A percentile compares a stretch with the other conserved stretches of the same genome.
Evolutionary conservation across 2,329 filamentous ascomycete species (phyloP).

Genomic region (Aureobasidium sp.): DNA sequence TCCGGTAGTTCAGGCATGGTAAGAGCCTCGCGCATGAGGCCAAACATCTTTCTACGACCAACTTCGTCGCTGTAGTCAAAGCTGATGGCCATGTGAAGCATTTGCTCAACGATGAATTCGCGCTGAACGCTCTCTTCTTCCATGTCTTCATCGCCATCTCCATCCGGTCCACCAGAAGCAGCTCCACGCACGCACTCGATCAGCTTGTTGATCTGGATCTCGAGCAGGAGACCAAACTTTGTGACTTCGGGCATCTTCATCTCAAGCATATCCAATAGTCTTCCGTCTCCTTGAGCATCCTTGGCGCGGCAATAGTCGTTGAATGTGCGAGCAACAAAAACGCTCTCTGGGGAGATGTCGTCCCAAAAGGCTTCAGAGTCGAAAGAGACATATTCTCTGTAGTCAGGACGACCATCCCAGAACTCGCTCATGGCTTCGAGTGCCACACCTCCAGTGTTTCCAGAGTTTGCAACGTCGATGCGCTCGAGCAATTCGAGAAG

Average conservation of each 20-base stretch:
- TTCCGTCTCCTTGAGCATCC: conserved; percentile 45
- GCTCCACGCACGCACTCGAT: conserved; percentile 54
- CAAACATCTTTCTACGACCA: conserved; percentile 91
- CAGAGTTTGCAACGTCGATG: conserved; percentile 86
- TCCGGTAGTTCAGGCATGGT: conserved; percentile 84
- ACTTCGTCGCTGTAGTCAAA: conserved; percentile 98
- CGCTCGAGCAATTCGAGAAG: conserved; percentile 85
- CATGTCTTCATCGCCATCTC: conserved; percentile 52
- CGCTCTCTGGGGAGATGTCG: conserved; percentile 71
- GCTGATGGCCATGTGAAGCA: conserved; percentile 83
- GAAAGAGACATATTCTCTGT: conserved; percentile 62
- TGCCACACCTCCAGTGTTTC: conserved; percentile 80
- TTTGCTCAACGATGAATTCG: conserved; percentile 92
- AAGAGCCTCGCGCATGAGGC: conserved; percentile 74
- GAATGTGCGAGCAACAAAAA: conserved; percentile 85
- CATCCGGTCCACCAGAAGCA: conserved; percentile 34
- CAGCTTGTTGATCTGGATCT: conserved; percentile 66
- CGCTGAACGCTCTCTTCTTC: conserved; percentile 81
- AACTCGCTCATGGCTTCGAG: conserved; percentile 93
- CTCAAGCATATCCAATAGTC: conserved; percentile 68
- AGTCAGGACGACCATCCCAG: conserved; percentile 86
- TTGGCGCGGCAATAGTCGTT: conserved; percentile 74
- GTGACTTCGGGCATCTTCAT: conserved; percentile 95
- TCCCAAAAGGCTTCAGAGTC: conserved; percentile 67
- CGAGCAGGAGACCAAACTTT: conserved; percentile 76